phyloP scores from a whole-genome alignment of 768 basidiomycete species.

The Mrakia hoshinonis region DNA sequence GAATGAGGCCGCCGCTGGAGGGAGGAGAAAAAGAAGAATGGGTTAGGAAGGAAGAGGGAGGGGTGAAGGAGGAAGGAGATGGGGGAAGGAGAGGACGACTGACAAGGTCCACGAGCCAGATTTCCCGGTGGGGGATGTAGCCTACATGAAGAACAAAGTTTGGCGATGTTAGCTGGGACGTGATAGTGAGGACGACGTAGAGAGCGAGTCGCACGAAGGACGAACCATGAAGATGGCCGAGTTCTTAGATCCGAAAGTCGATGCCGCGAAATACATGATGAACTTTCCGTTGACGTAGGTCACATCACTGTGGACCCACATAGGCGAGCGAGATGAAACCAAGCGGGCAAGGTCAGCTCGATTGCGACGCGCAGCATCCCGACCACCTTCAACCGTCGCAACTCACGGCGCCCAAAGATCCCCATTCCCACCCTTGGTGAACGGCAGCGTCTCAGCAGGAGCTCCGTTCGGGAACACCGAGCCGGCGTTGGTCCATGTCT shows the following conservation, averaged over 20 bases:
- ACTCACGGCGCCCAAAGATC: constrained; percentile 17
- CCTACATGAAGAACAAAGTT: background rate
- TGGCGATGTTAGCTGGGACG: background rate
- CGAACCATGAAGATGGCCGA: constrained; percentile 49
- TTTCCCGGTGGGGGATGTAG: background rate
- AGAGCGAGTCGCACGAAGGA: no score
- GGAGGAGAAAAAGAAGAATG: no score
- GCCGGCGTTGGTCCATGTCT: constrained; percentile 15
- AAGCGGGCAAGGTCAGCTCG: background rate
- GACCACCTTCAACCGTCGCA: background rate
- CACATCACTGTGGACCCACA: constrained; percentile 35
- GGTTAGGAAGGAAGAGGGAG: no score
- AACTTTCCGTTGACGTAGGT: constrained; percentile 35
- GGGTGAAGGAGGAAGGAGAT: no score
- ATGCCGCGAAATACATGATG: constrained; percentile 50
- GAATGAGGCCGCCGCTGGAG: background rate
- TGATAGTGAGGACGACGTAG: background rate
- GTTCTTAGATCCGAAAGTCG: constrained; percentile 51
- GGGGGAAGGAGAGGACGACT: no score
- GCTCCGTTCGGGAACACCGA: constrained; percentile 4
- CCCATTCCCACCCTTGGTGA: background rate
- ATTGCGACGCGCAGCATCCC: background rate
- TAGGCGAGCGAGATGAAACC: background rate
- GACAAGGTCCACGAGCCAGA: background rate
- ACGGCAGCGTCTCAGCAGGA: constrained; percentile 6